These are phyloP conservation scores for Tuber magnatum DNA, from an alignment of 495 filamentous ascomycete genomes.

Conservation along the genomic window DNA sequence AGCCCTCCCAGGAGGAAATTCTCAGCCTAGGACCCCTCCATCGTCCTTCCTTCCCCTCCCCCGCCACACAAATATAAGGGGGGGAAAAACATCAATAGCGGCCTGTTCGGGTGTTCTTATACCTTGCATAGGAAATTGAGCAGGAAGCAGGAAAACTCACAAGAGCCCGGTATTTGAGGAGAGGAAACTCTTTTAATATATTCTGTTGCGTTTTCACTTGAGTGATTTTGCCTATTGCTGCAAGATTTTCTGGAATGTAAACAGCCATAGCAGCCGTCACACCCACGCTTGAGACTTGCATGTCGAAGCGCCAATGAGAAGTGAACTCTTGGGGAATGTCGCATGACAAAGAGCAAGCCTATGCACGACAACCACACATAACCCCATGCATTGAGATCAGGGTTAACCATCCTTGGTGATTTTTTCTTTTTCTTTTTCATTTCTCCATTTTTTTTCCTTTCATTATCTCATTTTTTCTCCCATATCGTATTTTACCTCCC, in stretches of 20 bases:
- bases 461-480: constrained; percentile 11
- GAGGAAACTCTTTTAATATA: constrained; percentile 19
- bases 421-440: neutral
- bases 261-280: constrained; percentile 30
- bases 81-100: neutral
- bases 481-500: neutral
- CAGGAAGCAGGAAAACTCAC: neutral
- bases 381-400: constrained; percentile 30
- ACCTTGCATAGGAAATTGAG: constrained; percentile 5
- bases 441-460: constrained; percentile 23
- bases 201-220: constrained; percentile 27
- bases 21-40: neutral
- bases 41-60: neutral
- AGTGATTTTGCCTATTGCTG: constrained; percentile 34
- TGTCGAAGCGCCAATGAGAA: constrained; percentile 24
- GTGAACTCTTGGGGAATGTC: constrained; percentile 17
- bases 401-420: constrained; percentile 8
- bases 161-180: constrained; percentile 3
- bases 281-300: constrained; percentile 15
- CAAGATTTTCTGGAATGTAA: constrained; percentile 31
- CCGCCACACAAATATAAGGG: neutral
- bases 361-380: constrained; percentile 12
- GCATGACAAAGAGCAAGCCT: constrained; percentile 15
- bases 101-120: constrained; percentile 2
- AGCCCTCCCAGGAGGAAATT: neutral